These are phyloP conservation scores for Chionographis japonica DNA, from an alignment of 106 monocot genomes.

Conservation along the genomic window DNA sequence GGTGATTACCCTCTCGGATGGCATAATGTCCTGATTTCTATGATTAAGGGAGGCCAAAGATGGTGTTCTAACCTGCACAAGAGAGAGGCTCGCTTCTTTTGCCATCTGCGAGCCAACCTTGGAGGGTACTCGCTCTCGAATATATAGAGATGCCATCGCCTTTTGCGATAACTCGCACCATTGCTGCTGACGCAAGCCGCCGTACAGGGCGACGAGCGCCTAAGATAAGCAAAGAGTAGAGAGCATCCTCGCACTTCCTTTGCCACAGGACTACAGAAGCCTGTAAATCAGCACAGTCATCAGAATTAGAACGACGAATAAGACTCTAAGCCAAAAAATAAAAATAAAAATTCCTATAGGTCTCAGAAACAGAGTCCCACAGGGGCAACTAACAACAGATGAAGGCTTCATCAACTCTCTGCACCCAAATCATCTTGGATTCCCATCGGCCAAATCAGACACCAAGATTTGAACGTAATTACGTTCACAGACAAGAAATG, in stretches of 20 bases:
- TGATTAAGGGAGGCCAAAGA: no score
- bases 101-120: slow-evolving; percentile 88
- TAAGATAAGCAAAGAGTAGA: slow-evolving; percentile 69
- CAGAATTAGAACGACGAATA: not conserved
- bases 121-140: slow-evolving; percentile 84
- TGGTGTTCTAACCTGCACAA: slow-evolving; percentile 52
- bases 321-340: no score
- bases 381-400: no score
- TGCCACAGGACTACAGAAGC: slow-evolving; percentile 81
- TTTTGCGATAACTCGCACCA: slow-evolving; percentile 79
- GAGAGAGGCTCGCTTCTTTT: slow-evolving; percentile 75
- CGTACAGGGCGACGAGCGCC: slow-evolving; percentile 82
- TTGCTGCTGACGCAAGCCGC: slow-evolving; percentile 74
- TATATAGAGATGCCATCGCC: slow-evolving; percentile 90
- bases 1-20: no score
- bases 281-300: slow-evolving; percentile 26
- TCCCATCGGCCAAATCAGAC: no score
- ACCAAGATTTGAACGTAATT: no score
- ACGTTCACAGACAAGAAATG: no score
- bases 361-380: no score
- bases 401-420: no score
- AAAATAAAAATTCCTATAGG: no score
- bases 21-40: no score
- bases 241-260: slow-evolving; percentile 96
- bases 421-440: no score